phyloP scores from a whole-genome alignment of 768 basidiomycete genomes.

The Clitopilus passeckerianus region DNA sequence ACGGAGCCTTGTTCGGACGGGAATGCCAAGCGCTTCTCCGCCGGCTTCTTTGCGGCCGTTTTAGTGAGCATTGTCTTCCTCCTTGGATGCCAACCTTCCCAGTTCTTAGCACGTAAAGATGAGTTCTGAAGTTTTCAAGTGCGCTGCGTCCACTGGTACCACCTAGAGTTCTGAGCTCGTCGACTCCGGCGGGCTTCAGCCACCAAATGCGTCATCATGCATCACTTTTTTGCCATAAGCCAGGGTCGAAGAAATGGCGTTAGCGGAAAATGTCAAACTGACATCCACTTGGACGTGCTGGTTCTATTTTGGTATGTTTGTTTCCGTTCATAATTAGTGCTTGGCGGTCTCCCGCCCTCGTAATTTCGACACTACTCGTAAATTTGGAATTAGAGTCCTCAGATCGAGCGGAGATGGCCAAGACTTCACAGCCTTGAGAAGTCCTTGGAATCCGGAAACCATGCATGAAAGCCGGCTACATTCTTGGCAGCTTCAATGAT shows the following conservation, averaged over 20 bases:
- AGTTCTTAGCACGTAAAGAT: neutral
- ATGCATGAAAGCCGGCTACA: neutral
- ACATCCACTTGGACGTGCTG: neutral
- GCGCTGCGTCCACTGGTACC: too few species aligned
- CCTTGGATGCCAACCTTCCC: neutral
- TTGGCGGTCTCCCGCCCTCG: neutral
- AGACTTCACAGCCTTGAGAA: neutral
- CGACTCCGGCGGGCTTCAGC: neutral
- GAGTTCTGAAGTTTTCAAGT: too few species aligned
- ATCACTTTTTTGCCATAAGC: neutral
- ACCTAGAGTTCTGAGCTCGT: too few species aligned
- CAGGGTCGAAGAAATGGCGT: neutral
- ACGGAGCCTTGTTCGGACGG: constrained; percentile 7
- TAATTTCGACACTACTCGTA: neutral
- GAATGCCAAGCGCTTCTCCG: constrained; percentile 6
- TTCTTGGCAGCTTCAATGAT: too few species aligned
- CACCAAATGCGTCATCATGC: neutral
- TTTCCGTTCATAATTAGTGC: neutral
- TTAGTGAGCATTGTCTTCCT: neutral
- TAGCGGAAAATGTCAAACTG: neutral
- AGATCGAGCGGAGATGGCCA: neutral
- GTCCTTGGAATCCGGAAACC: neutral
- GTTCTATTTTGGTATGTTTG: neutral
- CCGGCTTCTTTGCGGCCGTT: neutral
- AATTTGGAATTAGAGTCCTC: neutral